A percentile compares a stretch with the other conserved stretches of the same genome.
phyloP scores from a whole-genome alignment of 225 moss, liverwort and hornwort genomes.

The Antitrichia curtipendula region DNA sequence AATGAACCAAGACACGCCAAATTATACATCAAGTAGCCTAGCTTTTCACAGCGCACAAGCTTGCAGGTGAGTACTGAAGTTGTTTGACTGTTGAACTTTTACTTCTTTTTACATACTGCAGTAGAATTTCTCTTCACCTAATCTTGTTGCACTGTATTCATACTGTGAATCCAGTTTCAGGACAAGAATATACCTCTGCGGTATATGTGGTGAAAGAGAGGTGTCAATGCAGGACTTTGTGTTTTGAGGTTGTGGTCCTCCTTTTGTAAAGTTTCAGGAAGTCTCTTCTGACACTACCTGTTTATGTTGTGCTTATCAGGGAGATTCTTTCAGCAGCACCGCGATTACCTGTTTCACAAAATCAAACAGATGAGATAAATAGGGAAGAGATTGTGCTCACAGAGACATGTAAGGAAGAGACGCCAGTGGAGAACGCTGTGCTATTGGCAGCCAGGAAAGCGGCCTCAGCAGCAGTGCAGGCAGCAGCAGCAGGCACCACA shows the following conservation, averaged over 20 bases:
- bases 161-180: not conserved
- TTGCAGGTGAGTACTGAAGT: conserved; percentile 6
- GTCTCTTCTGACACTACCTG: not conserved
- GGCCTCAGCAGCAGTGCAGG: conserved; percentile 47
- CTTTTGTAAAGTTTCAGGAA: not conserved
- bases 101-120: not conserved
- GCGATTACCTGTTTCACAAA: not conserved
- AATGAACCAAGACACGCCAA: not conserved
- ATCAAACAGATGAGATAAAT: not conserved
- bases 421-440: conserved; percentile 30
- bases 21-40: conserved; percentile 1
- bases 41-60: not conserved
- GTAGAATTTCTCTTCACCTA: not conserved
- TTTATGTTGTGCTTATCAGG: not conserved
- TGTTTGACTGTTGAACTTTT: not conserved
- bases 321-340: not conserved
- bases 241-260: not conserved
- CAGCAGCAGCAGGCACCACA: conserved; percentile 27
- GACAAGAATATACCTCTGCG: not conserved
- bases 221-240: not conserved
- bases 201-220: not conserved
- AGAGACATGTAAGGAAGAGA: conserved; percentile 1
- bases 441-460: conserved; percentile 52
- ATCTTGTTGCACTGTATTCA: not conserved
- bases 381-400: conserved; percentile 15